Evolutionary conservation across 2,329 filamentous ascomycete species (phyloP), one percentile per base, ranked within the genome.

Genomic region (Ambrosiella cleistominuta): DNA sequence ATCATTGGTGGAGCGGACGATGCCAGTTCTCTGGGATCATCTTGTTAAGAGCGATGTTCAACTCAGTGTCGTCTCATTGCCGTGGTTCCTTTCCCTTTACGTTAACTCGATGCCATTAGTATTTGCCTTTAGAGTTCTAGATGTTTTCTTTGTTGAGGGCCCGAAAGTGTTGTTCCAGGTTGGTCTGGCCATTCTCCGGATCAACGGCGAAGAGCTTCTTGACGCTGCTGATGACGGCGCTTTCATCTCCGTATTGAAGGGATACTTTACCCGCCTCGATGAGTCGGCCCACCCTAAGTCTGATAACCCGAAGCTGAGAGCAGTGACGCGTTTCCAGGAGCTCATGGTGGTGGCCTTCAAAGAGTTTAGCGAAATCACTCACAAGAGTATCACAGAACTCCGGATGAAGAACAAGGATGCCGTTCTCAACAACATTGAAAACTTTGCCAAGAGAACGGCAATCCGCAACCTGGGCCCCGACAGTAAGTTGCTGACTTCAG

Each of bases 81-180:
- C 93, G 2, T 98, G 93, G 93, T 98, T 98, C 68, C 76, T 98
- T 58, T 97, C 91, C 4, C 77, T 98, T 15, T 98, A 97, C 71
- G 94, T 98, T 75, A 98, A 98, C 76, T 97, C 91, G 1, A 98
- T 98, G 93, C 93, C 93, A 3, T 76, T 98, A 13, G 89, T 97
- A 1, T 98, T 97, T 70, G 93, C 93, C 51, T 98, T 97, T 70
- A 81, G 93, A 58, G 93, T 98, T 54, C 72, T 98, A 62, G 93
- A 98, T 66, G 91, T 98, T 54, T 98, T 98, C 74, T 98, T 98
- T 70, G 81, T 98, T 45, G 93, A 98, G 70, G 93, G 93, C 0
- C 91, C 93, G 13, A 97, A 97, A 71, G 93, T 97, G 1, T 75
- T 98, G 8, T 98, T 98, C 71, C 93, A 98, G 69, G 86, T 98